Conservation (phyloP, 1,284 basidiomycete genomes). For the Amylostereum areolatum region DNA sequence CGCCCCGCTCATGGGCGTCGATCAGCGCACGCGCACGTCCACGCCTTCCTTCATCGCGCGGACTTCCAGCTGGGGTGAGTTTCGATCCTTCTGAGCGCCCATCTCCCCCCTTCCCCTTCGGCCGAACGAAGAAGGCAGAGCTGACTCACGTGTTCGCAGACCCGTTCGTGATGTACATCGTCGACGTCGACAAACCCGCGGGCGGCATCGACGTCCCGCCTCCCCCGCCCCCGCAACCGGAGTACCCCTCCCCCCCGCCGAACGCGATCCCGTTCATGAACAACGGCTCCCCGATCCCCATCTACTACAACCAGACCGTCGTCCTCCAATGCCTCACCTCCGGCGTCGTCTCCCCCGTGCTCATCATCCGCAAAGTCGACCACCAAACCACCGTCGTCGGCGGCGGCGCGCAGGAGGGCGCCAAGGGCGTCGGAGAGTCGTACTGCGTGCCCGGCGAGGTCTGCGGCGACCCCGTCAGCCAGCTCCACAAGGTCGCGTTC, state of each 20-base stretch:
- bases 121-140: too few species aligned
- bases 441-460: constrained; percentile 81
- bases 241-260: constrained; percentile 84
- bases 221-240: constrained; percentile 72
- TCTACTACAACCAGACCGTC: constrained; percentile 95
- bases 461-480: constrained; percentile 90
- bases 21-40: constrained; percentile 61
- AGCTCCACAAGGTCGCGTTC: constrained; percentile 92
- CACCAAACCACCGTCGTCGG: constrained; percentile 87
- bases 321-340: constrained; percentile 93
- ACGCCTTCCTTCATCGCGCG: constrained; percentile 82
- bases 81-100: constrained; percentile 1
- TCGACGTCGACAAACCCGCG: constrained; percentile 77
- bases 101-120: too few species aligned
- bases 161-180: constrained; percentile 94
- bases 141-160: constrained; percentile 37
- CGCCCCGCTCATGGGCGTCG: constrained; percentile 73
- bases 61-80: constrained; percentile 78
- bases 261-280: constrained; percentile 82
- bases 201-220: constrained; percentile 71
- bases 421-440: constrained; percentile 77
- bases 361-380: constrained; percentile 92
- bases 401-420: constrained; percentile 76
- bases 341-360: constrained; percentile 86
- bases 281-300: constrained; percentile 73